phyloP scores from a whole-genome alignment of 1,284 basidiomycete species.

The Fomes fomentarius region DNA sequence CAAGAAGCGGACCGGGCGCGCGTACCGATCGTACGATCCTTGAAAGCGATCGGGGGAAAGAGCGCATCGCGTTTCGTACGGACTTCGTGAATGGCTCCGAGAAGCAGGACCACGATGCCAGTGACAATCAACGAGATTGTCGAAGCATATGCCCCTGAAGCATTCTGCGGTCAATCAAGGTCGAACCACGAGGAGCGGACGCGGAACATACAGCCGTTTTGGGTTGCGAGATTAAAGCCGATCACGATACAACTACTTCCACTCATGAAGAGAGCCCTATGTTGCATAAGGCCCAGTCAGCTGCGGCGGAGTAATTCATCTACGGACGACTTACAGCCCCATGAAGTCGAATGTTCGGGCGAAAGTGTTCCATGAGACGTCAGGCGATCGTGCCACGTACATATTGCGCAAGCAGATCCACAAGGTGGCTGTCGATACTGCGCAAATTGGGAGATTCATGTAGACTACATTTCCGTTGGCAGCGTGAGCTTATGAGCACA shows the following conservation, averaged over 20 bases:
- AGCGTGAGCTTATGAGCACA: neutral
- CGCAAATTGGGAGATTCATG: slow-evolving; percentile 77
- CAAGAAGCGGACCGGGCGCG: slow-evolving; percentile 24
- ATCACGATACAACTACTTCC: slow-evolving; percentile 76
- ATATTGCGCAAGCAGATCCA: slow-evolving; percentile 59
- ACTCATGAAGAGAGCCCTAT: slow-evolving; percentile 69
- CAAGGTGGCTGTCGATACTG: slow-evolving; percentile 60
- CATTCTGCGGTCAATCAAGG: slow-evolving; percentile 9
- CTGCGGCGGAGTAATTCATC: slow-evolving; percentile 13
- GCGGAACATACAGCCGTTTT: slow-evolving; percentile 61
- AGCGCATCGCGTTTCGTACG: slow-evolving; percentile 67
- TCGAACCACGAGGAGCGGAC: slow-evolving; percentile 6
- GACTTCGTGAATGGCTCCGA: slow-evolving; percentile 67
- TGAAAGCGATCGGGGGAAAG: slow-evolving; percentile 68
- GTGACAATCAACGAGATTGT: slow-evolving; percentile 62
- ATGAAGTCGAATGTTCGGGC: slow-evolving; percentile 68
- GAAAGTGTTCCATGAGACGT: slow-evolving; percentile 60
- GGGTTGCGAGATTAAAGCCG: slow-evolving; percentile 75
- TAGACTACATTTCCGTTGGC: slow-evolving; percentile 50
- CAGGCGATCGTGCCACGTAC: slow-evolving; percentile 44
- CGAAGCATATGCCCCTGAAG: slow-evolving; percentile 59
- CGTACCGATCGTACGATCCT: slow-evolving; percentile 58
- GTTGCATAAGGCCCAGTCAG: slow-evolving; percentile 19
- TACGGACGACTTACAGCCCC: slow-evolving; percentile 60
- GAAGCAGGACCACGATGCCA: slow-evolving; percentile 56